Conservation (phyloP, 2,329 filamentous ascomycete genomes). For the Cordyceps militaris region DNA sequence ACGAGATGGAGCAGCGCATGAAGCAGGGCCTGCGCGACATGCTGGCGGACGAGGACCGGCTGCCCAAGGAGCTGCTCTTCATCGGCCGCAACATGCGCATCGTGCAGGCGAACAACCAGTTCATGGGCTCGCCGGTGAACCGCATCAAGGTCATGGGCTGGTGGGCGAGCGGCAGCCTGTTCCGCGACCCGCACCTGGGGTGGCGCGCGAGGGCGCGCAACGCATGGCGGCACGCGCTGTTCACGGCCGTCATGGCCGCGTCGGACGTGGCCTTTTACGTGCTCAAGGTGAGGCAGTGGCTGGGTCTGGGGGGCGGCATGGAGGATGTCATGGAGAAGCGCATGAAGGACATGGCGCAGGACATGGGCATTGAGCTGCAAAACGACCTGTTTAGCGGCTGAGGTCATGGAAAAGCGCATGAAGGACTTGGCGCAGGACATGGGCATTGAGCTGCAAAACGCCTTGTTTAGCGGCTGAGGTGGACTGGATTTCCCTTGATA, state of each 20-base stretch:
- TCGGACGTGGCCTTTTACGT: slow-evolving; percentile 81
- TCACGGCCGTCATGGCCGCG: slow-evolving; percentile 65
- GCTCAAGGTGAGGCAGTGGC: slow-evolving; percentile 66
- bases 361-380: slow-evolving; percentile 86
- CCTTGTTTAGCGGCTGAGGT: slow-evolving; percentile 71
- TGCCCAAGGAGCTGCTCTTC: slow-evolving; percentile 86
- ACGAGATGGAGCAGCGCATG: slow-evolving; percentile 82
- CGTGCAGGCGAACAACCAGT: slow-evolving; percentile 89
- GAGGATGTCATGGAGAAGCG: slow-evolving; percentile 87
- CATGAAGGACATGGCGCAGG: slow-evolving; percentile 82
- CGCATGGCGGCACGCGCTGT: slow-evolving; percentile 72
- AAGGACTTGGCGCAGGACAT: slow-evolving; percentile 81
- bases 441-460: slow-evolving; percentile 83
- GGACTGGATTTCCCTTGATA: neutral
- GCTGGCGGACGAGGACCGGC: slow-evolving; percentile 77
- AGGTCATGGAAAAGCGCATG: slow-evolving; percentile 76
- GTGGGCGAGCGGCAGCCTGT: slow-evolving; percentile 82
- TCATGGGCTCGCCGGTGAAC: slow-evolving; percentile 82
- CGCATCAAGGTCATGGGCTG: slow-evolving; percentile 87
- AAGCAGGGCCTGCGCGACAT: slow-evolving; percentile 62
- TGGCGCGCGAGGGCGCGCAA: slow-evolving; percentile 58
- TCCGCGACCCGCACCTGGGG: slow-evolving; percentile 61
- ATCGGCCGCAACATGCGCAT: slow-evolving; percentile 89
- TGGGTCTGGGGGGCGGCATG: slow-evolving; percentile 77
- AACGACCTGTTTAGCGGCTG: slow-evolving; percentile 83